Conservation (phyloP, 1,284 basidiomycete species). For the Takashimella tepidaria region DNA sequence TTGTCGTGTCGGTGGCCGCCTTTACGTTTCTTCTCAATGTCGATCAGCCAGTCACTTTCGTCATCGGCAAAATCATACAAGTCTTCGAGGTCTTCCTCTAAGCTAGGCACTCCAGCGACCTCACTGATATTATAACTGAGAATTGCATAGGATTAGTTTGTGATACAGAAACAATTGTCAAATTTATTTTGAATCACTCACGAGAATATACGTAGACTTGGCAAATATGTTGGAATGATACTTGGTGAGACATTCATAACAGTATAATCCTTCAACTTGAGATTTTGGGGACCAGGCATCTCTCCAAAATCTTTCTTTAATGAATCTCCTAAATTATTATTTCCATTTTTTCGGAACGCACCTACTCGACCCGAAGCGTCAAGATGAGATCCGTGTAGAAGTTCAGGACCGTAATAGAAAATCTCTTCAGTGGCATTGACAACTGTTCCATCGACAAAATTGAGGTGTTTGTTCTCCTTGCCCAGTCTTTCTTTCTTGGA, state of each 20-base stretch:
- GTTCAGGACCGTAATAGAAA: constrained; percentile 18
- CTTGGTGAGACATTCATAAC: constrained; percentile 73
- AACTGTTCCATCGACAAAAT: not conserved
- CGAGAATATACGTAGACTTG: constrained; percentile 73
- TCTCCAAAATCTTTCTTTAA: constrained; percentile 42
- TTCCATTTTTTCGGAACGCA: constrained; percentile 24
- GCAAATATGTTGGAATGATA: constrained; percentile 83
- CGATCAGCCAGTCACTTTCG: constrained; percentile 1
- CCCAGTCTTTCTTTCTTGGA: not conserved
- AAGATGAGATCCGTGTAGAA: constrained; percentile 24
- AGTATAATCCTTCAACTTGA: constrained; percentile 63
- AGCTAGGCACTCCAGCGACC: constrained; percentile 11
- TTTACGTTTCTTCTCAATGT: constrained; percentile 22
- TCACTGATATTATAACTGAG: constrained; percentile 60
- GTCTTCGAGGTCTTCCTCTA: constrained; percentile 17
- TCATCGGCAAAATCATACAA: constrained; percentile 12
- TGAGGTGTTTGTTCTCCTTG: not conserved
- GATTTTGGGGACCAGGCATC: constrained; percentile 51
- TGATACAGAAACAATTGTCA: too few relatives aligned
- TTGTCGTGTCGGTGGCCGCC: constrained; percentile 33
- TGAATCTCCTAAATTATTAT: constrained; percentile 28
- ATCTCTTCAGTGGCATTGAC: constrained; percentile 10
- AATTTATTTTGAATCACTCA: too few relatives aligned
- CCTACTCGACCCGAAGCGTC: constrained; percentile 24
- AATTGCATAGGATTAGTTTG: too few relatives aligned